Evolutionary conservation across 306 rosid genomes (phyloP).

Genomic region (Sicyos baderoa): DNA sequence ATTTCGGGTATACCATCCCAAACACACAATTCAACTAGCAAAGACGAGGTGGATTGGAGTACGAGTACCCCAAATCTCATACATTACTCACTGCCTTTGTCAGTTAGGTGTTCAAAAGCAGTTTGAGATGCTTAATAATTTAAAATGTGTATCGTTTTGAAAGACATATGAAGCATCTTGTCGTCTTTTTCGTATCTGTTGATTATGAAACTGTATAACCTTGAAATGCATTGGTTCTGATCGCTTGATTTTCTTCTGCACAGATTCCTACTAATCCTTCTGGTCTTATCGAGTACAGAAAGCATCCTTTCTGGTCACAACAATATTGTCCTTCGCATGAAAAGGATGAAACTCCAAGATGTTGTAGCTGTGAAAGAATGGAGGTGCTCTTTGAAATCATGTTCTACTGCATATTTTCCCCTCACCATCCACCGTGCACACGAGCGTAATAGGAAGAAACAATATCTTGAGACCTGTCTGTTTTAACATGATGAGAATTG

Average conservation of each 20-base stretch:
- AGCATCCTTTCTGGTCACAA: slow-evolving; percentile 92
- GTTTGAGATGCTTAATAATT: background rate
- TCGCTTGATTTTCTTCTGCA: slow-evolving; percentile 17
- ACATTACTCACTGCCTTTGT: background rate
- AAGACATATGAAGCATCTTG: background rate
- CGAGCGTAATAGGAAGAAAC: background rate
- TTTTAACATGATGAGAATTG: background rate
- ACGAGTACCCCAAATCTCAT: background rate
- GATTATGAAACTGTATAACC: background rate
- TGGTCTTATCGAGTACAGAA: slow-evolving; percentile 89
- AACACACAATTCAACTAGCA: background rate
- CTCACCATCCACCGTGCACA: background rate
- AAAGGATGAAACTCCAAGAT: slow-evolving; percentile 83
- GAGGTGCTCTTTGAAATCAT: slow-evolving; percentile 44
- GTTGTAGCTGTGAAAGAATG: slow-evolving; percentile 99
- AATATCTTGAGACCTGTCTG: background rate
- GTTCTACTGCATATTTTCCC: background rate
- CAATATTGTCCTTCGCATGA: slow-evolving; percentile 96
- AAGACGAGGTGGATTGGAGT: background rate
- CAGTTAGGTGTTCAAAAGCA: background rate
- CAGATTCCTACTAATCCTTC: slow-evolving; percentile 83
- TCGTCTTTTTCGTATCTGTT: background rate
- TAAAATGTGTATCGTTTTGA: too few relatives aligned
- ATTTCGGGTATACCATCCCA: background rate
- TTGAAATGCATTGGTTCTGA: background rate